These are phyloP conservation scores for Hebeloma cylindrosporum DNA, from an alignment of 768 basidiomycete genomes.

Conservation along the genomic window DNA sequence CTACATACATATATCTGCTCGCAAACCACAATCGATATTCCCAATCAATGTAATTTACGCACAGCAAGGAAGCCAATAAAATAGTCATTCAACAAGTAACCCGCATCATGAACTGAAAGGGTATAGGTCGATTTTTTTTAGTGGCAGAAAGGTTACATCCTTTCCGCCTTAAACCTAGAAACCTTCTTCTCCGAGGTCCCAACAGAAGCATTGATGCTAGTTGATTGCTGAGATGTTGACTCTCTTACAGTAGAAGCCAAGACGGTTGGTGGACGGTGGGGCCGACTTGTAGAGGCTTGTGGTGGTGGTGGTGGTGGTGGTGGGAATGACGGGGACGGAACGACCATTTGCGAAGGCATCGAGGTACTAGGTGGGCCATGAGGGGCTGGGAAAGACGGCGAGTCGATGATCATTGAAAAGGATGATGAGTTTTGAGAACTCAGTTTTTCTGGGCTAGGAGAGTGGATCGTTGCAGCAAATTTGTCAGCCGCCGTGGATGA, in stretches of 20 bases:
- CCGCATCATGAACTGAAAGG: no score
- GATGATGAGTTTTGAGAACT: slow-evolving; percentile 6
- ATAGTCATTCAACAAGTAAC: no score
- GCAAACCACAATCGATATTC: slow-evolving; percentile 15
- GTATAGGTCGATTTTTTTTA: no score
- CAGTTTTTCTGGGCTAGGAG: slow-evolving; percentile 7
- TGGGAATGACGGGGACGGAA: slow-evolving; percentile 7
- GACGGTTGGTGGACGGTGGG: slow-evolving; percentile 28
- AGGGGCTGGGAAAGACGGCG: slow-evolving; percentile 38
- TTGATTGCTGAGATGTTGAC: slow-evolving; percentile 5
- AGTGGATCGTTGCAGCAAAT: slow-evolving; percentile 6
- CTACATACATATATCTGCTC: slow-evolving; percentile 9
- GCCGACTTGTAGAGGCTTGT: slow-evolving; percentile 24
- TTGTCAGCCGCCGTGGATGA: slow-evolving; percentile 8
- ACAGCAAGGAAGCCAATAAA: slow-evolving; percentile 10
- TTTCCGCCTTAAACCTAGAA: slow-evolving; percentile 30
- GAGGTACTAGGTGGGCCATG: neutral
- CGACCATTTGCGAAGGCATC: neutral
- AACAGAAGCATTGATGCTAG: neutral
- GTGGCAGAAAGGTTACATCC: no score
- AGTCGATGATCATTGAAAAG: slow-evolving; percentile 37
- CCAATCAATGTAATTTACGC: slow-evolving; percentile 21
- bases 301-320: slow-evolving; percentile 9
- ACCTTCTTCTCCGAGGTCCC: slow-evolving; percentile 21
- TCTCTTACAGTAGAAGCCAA: slow-evolving; percentile 30